Evolutionary conservation across 1,284 basidiomycete species (phyloP), one percentile per base, ranked within the genome.

Genomic region (Cryptococcus jaspeensis): DNA sequence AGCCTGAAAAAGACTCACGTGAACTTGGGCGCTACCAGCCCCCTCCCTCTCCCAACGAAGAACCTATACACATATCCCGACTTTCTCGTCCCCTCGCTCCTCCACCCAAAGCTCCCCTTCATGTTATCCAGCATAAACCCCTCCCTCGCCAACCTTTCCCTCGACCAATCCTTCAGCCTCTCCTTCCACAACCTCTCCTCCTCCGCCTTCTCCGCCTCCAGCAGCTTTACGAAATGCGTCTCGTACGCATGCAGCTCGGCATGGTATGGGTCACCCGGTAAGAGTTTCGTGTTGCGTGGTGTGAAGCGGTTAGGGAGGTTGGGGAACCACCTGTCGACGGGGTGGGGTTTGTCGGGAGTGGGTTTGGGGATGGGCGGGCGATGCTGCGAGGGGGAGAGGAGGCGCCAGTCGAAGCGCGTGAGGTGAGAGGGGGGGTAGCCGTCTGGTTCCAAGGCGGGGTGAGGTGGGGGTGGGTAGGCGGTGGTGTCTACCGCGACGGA

Each of bases 161-260:
- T 59, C 1, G 83, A 78, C 87, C 88, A 90, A 22, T 81, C 83
- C 0, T 82, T 78, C 15, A 92, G 78, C 37, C 90, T 83, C 57
- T 85, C 80, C 28, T 80, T 80, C 35, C 88, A 70, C 15, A 69
- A 52, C 8, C 60, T 79, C 62, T 86, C 84, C 40, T 83, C 84
- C 64, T 88, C 84, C 1, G 78, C 79, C 69, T 86, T 84, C 74
- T 91, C 89, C 3, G 82, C 80, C 16, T 80, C 74, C 2, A 91
- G 71, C 4, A 90, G 78, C 0, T 83, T 81, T 16, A 83, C 40
- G 69, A 89, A 91, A 49, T 50, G 32, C 12, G 11, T 8, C 11
- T 35, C 20, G 37, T 50, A 50, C 20, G 20, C n/a, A 11, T 50
- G 18, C 37, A 50, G 20, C 88, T 90, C 59, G 0, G 5, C 20